Conservation (phyloP, 2,329 filamentous ascomycete species). For the Trichophyton equinum region DNA sequence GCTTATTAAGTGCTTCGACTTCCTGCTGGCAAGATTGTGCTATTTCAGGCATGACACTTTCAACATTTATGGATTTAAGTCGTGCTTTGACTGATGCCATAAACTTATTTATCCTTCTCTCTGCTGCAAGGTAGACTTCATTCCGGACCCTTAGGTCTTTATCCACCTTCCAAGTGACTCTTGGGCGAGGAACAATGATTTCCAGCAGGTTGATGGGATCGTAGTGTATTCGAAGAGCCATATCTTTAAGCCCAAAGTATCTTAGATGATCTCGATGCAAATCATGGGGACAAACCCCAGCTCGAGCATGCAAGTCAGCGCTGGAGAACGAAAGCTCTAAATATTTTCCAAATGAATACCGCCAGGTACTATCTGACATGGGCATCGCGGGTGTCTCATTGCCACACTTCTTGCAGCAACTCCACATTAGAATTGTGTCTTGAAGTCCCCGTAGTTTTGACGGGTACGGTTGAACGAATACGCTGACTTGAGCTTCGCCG, state of each 20-base stretch:
- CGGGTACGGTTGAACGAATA: conserved; percentile 69
- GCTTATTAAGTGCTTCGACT: conserved; percentile 64
- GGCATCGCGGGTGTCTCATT: conserved; percentile 78
- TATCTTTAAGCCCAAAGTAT: conserved; percentile 80
- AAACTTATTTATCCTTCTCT: conserved; percentile 73
- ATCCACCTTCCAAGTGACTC: conserved; percentile 96
- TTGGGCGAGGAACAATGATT: conserved; percentile 77
- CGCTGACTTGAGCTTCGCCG: conserved; percentile 81
- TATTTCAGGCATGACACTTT: conserved; percentile 81
- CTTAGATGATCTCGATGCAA: conserved; percentile 83
- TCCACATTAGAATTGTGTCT: conserved; percentile 92
- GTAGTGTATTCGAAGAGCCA: conserved; percentile 79
- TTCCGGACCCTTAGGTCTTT: conserved; percentile 88
- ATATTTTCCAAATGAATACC: conserved; percentile 97
- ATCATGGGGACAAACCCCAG: conserved; percentile 75
- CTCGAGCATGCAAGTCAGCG: conserved; percentile 60
- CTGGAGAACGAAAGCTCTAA: conserved; percentile 97
- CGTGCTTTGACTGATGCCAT: conserved; percentile 75
- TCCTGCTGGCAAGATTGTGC: conserved; percentile 68
- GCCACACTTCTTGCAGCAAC: conserved; percentile 80
- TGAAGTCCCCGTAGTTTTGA: conserved; percentile 52
- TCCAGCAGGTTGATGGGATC: conserved; percentile 87
- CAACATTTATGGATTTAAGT: conserved; percentile 76
- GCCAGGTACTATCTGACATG: conserved; percentile 93
- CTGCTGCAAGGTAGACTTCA: conserved; percentile 68